Conservation (phyloP, 768 basidiomycete genomes). For the Dendrothele bispora region DNA sequence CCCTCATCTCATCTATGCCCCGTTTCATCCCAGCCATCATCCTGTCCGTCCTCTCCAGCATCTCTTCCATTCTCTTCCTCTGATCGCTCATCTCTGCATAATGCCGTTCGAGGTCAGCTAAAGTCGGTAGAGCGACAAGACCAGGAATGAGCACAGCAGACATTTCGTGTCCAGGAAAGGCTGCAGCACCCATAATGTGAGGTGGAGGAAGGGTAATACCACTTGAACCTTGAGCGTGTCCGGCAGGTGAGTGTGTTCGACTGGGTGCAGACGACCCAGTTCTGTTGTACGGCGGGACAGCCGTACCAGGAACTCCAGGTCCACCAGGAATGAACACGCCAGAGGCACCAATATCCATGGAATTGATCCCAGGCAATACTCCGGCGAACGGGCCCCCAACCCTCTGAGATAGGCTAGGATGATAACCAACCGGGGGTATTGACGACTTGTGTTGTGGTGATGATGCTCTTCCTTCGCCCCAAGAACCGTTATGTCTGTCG, state of each 20-base stretch:
- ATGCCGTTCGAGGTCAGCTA: conserved; percentile 69
- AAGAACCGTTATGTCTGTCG: conserved; percentile 27
- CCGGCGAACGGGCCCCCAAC: neutral
- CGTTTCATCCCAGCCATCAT: conserved; percentile 72
- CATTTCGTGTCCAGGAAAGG: conserved; percentile 3
- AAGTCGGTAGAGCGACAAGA: conserved; percentile 31
- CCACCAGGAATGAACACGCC: conserved; percentile 5
- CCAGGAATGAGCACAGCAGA: neutral
- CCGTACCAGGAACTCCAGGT: conserved; percentile 4
- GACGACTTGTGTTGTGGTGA: conserved; percentile 30
- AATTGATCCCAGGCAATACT: conserved; percentile 5
- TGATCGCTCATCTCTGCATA: conserved; percentile 65
- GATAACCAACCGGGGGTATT: conserved; percentile 4
- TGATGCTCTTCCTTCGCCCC: conserved; percentile 35
- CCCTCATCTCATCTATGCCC: conserved; percentile 75
- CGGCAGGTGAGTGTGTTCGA: conserved; percentile 70
- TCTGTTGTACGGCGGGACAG: conserved; percentile 47
- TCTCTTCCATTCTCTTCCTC: conserved; percentile 65
- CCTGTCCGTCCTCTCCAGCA: conserved; percentile 73
- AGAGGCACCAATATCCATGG: conserved; percentile 2
- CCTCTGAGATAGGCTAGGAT: neutral
- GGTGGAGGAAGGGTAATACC: conserved; percentile 43
- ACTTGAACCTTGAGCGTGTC: conserved; percentile 41
- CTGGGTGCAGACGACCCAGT: conserved; percentile 68
- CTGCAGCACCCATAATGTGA: conserved; percentile 20